phyloP scores from a whole-genome alignment of 352 stramenopile species.

The Pythium insidiosum region DNA sequence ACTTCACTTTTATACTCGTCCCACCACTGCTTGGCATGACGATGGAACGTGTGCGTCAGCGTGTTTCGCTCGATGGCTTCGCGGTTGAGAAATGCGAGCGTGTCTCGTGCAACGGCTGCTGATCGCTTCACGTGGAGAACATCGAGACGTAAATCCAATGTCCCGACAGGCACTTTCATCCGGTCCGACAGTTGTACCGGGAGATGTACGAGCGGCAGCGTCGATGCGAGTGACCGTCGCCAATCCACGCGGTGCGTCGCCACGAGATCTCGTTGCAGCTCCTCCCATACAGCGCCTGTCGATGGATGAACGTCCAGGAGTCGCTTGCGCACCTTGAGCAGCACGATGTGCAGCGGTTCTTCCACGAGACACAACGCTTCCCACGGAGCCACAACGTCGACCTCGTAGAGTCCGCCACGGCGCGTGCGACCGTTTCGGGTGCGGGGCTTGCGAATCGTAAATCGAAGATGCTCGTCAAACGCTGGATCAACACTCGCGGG shows the following conservation, averaged over 20 bases:
- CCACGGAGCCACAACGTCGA: conserved; percentile 56
- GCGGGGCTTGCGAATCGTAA: conserved; percentile 33
- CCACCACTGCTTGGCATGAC: conserved; percentile 84
- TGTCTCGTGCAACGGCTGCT: conserved; percentile 30
- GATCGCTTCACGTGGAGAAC: conserved; percentile 50
- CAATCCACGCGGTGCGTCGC: conserved; percentile 68
- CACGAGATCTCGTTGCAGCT: conserved; percentile 47
- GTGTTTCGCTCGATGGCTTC: conserved; percentile 45
- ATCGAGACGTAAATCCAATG: conserved; percentile 61
- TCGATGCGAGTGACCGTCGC: conserved; percentile 67
- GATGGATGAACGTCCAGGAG: conserved; percentile 20
- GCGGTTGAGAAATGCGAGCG: conserved; percentile 38
- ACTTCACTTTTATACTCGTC: conserved; percentile 53
- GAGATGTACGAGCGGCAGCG: conserved; percentile 56
- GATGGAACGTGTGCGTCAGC: conserved; percentile 59
- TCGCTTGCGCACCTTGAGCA: conserved; percentile 57
- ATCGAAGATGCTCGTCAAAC: conserved; percentile 67
- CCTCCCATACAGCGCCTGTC: conserved; percentile 22
- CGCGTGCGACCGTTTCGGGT: conserved; percentile 12
- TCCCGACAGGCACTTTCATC: conserved; percentile 65
- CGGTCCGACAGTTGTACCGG: conserved; percentile 47
- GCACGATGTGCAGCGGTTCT: conserved; percentile 44
- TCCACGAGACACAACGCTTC: conserved; percentile 60
- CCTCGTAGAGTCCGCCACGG: conserved; percentile 25
- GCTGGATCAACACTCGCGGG: conserved; percentile 41